Conservation (phyloP, 2,329 filamentous ascomycete genomes). For the Nemania diffusa region DNA sequence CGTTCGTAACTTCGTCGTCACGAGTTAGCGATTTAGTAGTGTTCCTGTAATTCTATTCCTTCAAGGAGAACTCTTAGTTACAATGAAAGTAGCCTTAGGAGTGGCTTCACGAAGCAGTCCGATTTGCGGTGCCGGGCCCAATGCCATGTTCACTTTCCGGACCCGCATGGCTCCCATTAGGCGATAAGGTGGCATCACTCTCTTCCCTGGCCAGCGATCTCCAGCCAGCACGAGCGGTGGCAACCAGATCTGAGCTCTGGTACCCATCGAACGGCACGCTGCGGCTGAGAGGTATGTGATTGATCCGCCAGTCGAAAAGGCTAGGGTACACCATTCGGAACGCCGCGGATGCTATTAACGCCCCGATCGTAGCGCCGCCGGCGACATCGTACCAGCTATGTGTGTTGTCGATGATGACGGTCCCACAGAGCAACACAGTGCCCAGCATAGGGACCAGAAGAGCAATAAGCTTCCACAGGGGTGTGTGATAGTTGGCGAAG, state of each 20-base stretch:
- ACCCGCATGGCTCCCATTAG: not conserved
- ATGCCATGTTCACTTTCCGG: not conserved
- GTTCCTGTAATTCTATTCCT: not conserved
- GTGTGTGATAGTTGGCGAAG: slow-evolving; percentile 72
- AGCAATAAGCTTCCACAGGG: slow-evolving; percentile 73
- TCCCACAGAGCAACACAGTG: slow-evolving; percentile 68
- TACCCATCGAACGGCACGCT: slow-evolving; percentile 26
- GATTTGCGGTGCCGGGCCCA: not conserved
- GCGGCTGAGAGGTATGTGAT: slow-evolving; percentile 71
- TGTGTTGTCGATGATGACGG: slow-evolving; percentile 71
- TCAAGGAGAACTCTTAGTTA: not conserved
- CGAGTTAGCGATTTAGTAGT: not conserved
- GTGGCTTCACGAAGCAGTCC: not conserved
- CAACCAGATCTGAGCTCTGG: slow-evolving; percentile 26
- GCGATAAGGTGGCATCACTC: not conserved
- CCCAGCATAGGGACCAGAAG: slow-evolving; percentile 69
- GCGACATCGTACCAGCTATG: slow-evolving; percentile 78
- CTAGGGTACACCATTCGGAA: slow-evolving; percentile 75
- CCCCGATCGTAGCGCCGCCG: slow-evolving; percentile 72
- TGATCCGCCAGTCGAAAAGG: slow-evolving; percentile 75
- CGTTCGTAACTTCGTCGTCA: not conserved
- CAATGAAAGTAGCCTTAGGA: not conserved
- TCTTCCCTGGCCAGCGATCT: slow-evolving; percentile 2
- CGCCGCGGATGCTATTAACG: slow-evolving; percentile 67
- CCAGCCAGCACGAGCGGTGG: slow-evolving; percentile 34